phyloP scores from a whole-genome alignment of 78 protist species.

The Neovahlkampfia damariscottae region DNA sequence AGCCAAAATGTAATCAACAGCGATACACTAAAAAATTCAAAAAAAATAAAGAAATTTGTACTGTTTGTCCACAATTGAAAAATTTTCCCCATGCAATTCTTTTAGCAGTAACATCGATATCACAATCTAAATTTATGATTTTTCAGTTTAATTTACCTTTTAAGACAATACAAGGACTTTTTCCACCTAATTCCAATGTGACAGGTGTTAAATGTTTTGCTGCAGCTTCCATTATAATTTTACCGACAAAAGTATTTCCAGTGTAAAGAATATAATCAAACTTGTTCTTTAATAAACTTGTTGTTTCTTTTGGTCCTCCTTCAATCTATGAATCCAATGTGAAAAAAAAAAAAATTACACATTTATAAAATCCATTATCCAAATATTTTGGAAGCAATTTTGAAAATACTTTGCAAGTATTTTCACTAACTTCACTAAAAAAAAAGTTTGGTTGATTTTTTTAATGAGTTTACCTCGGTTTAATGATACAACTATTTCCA shows the following conservation, averaged over 20 bases:
- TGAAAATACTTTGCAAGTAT: constrained; percentile 25
- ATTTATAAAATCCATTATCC: neutral
- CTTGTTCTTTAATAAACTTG: constrained; percentile 30
- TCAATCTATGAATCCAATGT: too few species aligned
- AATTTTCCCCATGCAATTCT: constrained; percentile 36
- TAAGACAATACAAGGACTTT: constrained; percentile 67
- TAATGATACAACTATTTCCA: constrained; percentile 71
- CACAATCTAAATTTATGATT: constrained; percentile 44
- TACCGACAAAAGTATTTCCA: constrained; percentile 61
- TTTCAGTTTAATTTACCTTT: too few species aligned
- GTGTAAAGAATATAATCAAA: constrained; percentile 76
- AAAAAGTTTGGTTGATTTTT: too few species aligned
- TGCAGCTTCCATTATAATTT: constrained; percentile 48
- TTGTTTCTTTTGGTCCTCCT: constrained; percentile 35
- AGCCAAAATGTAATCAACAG: too few species aligned
- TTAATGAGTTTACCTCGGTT: too few species aligned
- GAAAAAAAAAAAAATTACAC: too few species aligned
- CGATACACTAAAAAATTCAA: too few species aligned
- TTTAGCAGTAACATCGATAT: constrained; percentile 33
- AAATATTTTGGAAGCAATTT: constrained; percentile 25
- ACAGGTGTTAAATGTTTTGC: constrained; percentile 69
- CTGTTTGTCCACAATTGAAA: constrained; percentile 78
- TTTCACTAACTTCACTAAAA: constrained; percentile 28
- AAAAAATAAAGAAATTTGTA: constrained; percentile 58
- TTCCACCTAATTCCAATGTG: constrained; percentile 89